These are phyloP conservation scores for Andrographis paniculata DNA, from an alignment of 305 asterid genomes.

Conservation along the genomic window DNA sequence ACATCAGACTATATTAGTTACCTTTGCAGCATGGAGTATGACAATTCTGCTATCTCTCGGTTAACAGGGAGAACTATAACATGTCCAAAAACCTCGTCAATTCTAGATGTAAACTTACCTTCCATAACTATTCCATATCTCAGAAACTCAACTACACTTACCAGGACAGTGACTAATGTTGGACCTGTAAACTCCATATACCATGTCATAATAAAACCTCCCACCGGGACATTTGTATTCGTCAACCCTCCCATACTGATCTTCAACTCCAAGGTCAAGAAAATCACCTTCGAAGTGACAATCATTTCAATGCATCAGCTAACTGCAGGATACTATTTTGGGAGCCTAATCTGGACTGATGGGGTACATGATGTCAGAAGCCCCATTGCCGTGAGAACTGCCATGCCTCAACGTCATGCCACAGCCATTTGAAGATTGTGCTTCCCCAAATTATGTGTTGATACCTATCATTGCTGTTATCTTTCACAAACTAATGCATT, in stretches of 20 bases:
- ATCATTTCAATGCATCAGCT: slow-evolving; percentile 29
- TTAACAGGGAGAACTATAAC: slow-evolving; percentile 23
- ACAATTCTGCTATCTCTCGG: slow-evolving; percentile 22
- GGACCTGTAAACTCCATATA: slow-evolving; percentile 29
- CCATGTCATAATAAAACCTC: slow-evolving; percentile 32
- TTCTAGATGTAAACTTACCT: slow-evolving; percentile 39
- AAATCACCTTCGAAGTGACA: slow-evolving; percentile 32
- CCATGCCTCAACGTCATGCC: slow-evolving; percentile 12
- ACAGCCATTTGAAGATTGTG: slow-evolving; percentile 11
- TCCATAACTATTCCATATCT: slow-evolving; percentile 36
- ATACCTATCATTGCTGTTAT: background rate
- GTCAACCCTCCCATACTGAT: slow-evolving; percentile 27
- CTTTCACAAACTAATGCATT: background rate
- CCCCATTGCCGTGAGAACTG: slow-evolving; percentile 36
- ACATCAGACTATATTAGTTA: slow-evolving; percentile 26
- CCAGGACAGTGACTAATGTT: slow-evolving; percentile 42
- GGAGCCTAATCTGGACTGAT: slow-evolving; percentile 44
- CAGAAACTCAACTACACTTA: slow-evolving; percentile 18
- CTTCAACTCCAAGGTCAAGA: slow-evolving; percentile 26
- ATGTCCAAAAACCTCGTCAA: slow-evolving; percentile 22
- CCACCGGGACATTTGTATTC: slow-evolving; percentile 20
- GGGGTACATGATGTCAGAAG: slow-evolving; percentile 33
- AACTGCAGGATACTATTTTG: slow-evolving; percentile 34
- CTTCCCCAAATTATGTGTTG: background rate
- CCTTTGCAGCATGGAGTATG: slow-evolving; percentile 40